phyloP scores from a whole-genome alignment of 106 monocot genomes.

The Platanthera guangdongensis region DNA sequence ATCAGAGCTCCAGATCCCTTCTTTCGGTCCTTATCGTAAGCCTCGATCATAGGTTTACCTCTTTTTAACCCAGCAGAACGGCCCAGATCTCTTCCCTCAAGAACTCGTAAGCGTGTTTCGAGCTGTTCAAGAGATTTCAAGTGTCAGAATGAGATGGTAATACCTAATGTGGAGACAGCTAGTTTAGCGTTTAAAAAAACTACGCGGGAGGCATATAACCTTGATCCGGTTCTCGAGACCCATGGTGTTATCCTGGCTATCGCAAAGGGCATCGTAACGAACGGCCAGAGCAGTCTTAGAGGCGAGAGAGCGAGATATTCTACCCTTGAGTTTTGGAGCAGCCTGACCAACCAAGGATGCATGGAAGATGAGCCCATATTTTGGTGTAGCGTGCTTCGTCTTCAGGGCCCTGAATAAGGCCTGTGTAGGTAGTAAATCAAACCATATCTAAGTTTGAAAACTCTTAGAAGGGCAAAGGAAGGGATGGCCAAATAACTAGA shows the following conservation, averaged over 20 bases:
- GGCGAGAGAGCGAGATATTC: slow-evolving; percentile 87
- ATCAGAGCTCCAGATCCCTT: slow-evolving; percentile 71
- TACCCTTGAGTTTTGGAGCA: slow-evolving; percentile 82
- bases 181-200: no score
- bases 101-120: slow-evolving; percentile 68
- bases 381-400: slow-evolving; percentile 91
- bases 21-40: slow-evolving; percentile 90
- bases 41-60: slow-evolving; percentile 93
- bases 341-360: slow-evolving; percentile 91
- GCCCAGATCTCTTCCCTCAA: slow-evolving; percentile 85
- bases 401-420: slow-evolving; percentile 95
- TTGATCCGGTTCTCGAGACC: slow-evolving; percentile 79
- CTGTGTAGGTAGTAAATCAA: slow-evolving; percentile 23
- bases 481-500: no score
- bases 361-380: slow-evolving; percentile 92
- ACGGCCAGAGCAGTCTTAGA: slow-evolving; percentile 79
- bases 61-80: slow-evolving; percentile 69
- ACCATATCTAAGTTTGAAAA: not conserved
- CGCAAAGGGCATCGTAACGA: slow-evolving; percentile 87
- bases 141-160: not conserved
- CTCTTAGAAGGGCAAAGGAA: no score
- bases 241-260: slow-evolving; percentile 59
- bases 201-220: slow-evolving; percentile 19
- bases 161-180: no score
- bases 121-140: slow-evolving; percentile 32